Percentiles rank a stretch among this genome's conserved stretches.
Conservation (phyloP, 208 protist genomes). For the Trypanosomatidae sp. region DNA sequence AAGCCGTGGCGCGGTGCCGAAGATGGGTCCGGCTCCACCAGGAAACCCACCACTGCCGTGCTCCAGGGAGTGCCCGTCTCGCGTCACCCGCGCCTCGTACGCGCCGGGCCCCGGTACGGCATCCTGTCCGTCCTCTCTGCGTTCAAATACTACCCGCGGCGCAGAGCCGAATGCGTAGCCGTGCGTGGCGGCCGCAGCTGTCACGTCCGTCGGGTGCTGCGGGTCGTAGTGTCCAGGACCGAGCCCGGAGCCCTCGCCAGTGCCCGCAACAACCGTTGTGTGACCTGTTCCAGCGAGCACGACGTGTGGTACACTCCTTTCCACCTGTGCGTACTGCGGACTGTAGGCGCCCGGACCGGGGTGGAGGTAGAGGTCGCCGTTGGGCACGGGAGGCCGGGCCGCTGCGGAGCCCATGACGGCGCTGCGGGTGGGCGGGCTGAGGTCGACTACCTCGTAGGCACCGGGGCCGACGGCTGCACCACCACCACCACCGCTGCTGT, state of each 20-base stretch:
- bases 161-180: constrained; percentile 19
- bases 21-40: too few relatives aligned
- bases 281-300: constrained; percentile 9
- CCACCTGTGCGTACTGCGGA: constrained; percentile 23
- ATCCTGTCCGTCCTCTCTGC: background rate
- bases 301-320: constrained; percentile 14
- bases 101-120: constrained; percentile 41
- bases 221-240: constrained; percentile 25
- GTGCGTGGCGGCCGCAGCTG: background rate
- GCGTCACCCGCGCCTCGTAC: constrained; percentile 23
- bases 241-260: background rate
- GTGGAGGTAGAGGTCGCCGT: background rate
- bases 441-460: constrained; percentile 31
- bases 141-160: background rate
- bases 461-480: constrained; percentile 14
- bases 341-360: constrained; percentile 46
- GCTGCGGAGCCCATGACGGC: constrained; percentile 33
- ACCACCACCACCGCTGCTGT: background rate
- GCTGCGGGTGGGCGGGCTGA: constrained; percentile 19
- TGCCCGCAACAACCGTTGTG: too few relatives aligned
- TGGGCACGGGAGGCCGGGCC: background rate
- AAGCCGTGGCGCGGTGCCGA: too few relatives aligned
- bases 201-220: constrained; percentile 9
- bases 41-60: background rate
- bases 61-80: constrained; percentile 5